Base-by-base conservation (phyloP, 2,329 filamentous ascomycete genomes). In the Tolypocladium endophyticum region DNA sequence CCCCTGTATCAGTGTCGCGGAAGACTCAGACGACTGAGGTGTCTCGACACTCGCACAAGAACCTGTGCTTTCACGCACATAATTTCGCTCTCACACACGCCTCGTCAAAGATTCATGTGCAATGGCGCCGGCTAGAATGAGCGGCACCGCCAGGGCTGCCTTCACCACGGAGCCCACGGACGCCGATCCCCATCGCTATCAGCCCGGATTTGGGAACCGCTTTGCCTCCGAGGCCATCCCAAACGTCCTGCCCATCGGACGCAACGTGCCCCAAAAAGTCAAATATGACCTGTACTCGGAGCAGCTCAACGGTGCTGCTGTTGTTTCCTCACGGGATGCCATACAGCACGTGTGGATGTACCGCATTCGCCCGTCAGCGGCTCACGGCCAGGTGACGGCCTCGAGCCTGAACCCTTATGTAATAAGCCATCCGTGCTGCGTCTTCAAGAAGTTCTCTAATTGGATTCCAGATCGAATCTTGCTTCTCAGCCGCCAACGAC, bases 151-250 rank as follows among this genome's bases (percentile, higher is more conserved):
- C 38, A 60, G 59, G 39, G 57, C 61, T 11, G 63, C 61, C 30
- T 66, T 62, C 60, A 60, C 61, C 33, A 66, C 67, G 5, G 57
- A 56, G 35, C 67, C 67, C 14, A 65, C 68, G 16, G 47, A 54
- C 30, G 55, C 58, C 68, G 61, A 77, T 76, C 69, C 81, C 71
- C 70, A 84, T 57, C 58, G 79, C 71, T 85, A 85, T 65, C 79
- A 83, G 77, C 68, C 76, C 25, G 83, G 82, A 25, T 84, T 84
- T 64, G 77, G 78, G 43, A 85, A 85, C 66, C 68, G 72, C 12
- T 78, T 79, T 60, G 72, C 74, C 57, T 77, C 77, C 30, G 77
- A 79, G 62, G 76, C 75, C n/a, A 70, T 80, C 2, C 74, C 77
- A 16, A 75, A 73, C 38, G 76, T 74, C 30, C 73, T 80, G 28